Evolutionary conservation across 805 yeast genomes (phyloP).

Genomic region (Suhomyces tanzawaensis): DNA sequence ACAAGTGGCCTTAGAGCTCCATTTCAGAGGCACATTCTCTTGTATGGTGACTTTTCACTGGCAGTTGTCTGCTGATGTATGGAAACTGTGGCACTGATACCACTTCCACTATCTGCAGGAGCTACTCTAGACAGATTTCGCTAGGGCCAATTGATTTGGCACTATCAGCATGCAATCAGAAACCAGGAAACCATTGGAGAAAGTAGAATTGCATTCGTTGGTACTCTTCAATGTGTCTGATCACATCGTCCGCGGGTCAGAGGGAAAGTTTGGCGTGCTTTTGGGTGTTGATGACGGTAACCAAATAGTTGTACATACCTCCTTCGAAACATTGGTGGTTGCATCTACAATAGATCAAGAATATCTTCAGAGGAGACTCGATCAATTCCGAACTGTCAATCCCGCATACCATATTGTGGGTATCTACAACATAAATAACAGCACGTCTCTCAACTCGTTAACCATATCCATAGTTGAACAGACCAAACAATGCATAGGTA

Average conservation of each 20-base stretch:
- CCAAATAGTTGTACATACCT: conserved; percentile 18
- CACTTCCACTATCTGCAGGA: no score
- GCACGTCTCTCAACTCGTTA: conserved; percentile 1
- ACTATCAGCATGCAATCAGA: no score
- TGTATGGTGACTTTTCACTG: no score
- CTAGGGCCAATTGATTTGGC: no score
- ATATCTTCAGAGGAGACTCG: conserved; percentile 23
- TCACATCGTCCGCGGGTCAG: conserved; percentile 21
- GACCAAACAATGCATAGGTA: neutral
- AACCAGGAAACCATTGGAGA: no score
- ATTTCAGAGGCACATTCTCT: no score
- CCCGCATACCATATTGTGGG: conserved; percentile 32
- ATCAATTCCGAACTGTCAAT: conserved; percentile 26
- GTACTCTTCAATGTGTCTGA: conserved; percentile 32
- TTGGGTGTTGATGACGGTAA: conserved; percentile 20
- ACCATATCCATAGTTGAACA: conserved; percentile 3
- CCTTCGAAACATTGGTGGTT: conserved; percentile 28
- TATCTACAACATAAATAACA: conserved; percentile 21
- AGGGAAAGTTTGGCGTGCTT: conserved; percentile 25
- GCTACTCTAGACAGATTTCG: no score
- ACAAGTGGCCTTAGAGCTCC: no score
- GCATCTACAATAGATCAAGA: conserved; percentile 19
- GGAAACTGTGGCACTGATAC: no score
- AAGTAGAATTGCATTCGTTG: conserved; percentile 18
- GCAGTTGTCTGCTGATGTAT: no score